Evolutionary conservation across 2,329 filamentous ascomycete species (phyloP), one percentile per base, ranked within the genome.

Genomic region (Colletotrichum eremochloae): DNA sequence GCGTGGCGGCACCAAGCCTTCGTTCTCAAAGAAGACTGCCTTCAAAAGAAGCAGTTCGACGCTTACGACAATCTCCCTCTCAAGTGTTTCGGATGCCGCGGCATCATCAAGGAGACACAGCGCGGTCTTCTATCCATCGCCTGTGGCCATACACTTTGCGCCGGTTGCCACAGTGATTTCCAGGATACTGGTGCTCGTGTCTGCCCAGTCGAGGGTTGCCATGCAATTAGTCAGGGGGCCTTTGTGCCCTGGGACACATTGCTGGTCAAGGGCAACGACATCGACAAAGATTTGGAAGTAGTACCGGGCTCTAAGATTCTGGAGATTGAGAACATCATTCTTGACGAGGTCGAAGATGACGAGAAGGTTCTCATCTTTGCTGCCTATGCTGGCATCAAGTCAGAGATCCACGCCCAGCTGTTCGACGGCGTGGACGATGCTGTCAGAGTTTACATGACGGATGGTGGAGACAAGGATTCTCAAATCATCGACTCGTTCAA

Each of bases 351-450:
- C 7, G 71, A 29, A 24, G 57, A 31, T 1, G 58, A 60, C 7
- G 77, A 78, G 50, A 74, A 75, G 14, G 77, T 81, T 6, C 72
- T 86, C 2, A 63, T 86, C 6, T 86, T 86, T 70, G 79, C 78
- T 1, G 82, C 84, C 61, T 80, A 80, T 62, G 46, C 76, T 0
- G 60, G 67, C 14, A 75, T 85, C 36, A 75, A 80, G 56, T 33
- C 72, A 0, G 75, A 80, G 20, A 70, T 84, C 1, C 65, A 72
- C 14, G 6, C 33, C 2, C 20, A 58, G 8, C 20, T 61, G 33
- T 5, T 50, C 0, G 75, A 76, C 7, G 63, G 82, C 15, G 8
- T 48, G 3, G 15, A 42, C 4, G 63, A 74, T 5, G 36, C 11
- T 0, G 75, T 81, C 44, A 50, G 18, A 1, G 76, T 75, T 31